Conservation (phyloP, 805 yeast species). For the Candida odintsovae region DNA sequence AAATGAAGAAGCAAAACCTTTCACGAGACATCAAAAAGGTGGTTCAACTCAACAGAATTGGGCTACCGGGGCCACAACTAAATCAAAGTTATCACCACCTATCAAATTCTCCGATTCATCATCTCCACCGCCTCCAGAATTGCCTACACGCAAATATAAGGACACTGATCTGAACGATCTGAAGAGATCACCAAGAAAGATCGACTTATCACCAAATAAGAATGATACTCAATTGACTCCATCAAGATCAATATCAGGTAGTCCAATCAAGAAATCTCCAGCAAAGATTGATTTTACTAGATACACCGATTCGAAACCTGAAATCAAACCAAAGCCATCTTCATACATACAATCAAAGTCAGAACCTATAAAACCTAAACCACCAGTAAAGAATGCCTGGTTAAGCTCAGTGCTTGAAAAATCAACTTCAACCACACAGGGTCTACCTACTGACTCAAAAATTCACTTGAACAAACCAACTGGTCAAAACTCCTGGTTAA, state of each 20-base stretch:
- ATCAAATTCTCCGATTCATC: background rate
- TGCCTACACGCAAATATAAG: background rate
- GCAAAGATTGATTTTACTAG: constrained; percentile 11
- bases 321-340: constrained; percentile 1
- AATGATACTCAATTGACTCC: background rate
- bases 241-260: constrained; percentile 5
- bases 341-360: background rate
- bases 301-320: constrained; percentile 4
- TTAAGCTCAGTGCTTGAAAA: constrained; percentile 9
- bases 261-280: constrained; percentile 15
- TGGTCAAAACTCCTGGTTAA: constrained; percentile 5
- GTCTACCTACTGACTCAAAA: constrained; percentile 4
- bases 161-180: background rate
- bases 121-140: background rate
- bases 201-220: background rate
- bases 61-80: constrained; percentile 6
- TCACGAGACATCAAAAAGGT: constrained; percentile 8
- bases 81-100: constrained; percentile 6
- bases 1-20: background rate
- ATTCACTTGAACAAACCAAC: background rate
- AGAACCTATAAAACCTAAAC: background rate
- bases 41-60: constrained; percentile 5
- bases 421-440: constrained; percentile 10
- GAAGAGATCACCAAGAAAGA: constrained; percentile 12
- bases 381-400: constrained; percentile 4